Evolutionary conservation across 106 monocot species (phyloP).

Genomic region (Allium fistulosum): DNA sequence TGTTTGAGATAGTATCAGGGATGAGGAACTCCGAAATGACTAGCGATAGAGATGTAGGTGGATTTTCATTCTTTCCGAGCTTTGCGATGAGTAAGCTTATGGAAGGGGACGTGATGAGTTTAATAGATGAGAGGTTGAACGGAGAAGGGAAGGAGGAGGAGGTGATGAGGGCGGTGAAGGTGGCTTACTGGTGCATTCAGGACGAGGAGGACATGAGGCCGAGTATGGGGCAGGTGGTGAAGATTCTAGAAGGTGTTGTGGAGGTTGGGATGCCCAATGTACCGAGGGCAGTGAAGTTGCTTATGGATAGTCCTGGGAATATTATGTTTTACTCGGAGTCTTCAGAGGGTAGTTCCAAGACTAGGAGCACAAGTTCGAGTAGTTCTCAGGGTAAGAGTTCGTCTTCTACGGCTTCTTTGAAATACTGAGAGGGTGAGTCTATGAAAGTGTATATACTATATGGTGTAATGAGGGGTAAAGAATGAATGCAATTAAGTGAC

Average conservation of each 20-base stretch:
- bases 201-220: slow-evolving; percentile 15
- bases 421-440: no score
- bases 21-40: slow-evolving; percentile 12
- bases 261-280: slow-evolving; percentile 8
- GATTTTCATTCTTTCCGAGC: no score
- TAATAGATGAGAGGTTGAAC: slow-evolving; percentile 18
- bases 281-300: not conserved
- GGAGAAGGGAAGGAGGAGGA: slow-evolving; percentile 13
- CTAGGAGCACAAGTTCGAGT: not conserved
- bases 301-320: not conserved
- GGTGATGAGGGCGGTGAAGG: slow-evolving; percentile 12
- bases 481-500: no score
- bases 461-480: no score
- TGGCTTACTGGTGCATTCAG: slow-evolving; percentile 20
- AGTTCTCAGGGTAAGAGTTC: not conserved
- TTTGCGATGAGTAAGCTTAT: no score
- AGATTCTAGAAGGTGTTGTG: slow-evolving; percentile 10
- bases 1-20: slow-evolving; percentile 31
- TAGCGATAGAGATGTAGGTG: no score
- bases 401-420: not conserved
- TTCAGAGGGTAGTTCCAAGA: not conserved
- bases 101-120: not conserved
- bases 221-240: slow-evolving; percentile 12
- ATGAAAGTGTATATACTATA: no score
- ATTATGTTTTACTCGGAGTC: not conserved